Evolutionary conservation across 352 stramenopile species (phyloP), one percentile per base, ranked within the genome.

Genomic region (Globisporangium takayamanum): DNA sequence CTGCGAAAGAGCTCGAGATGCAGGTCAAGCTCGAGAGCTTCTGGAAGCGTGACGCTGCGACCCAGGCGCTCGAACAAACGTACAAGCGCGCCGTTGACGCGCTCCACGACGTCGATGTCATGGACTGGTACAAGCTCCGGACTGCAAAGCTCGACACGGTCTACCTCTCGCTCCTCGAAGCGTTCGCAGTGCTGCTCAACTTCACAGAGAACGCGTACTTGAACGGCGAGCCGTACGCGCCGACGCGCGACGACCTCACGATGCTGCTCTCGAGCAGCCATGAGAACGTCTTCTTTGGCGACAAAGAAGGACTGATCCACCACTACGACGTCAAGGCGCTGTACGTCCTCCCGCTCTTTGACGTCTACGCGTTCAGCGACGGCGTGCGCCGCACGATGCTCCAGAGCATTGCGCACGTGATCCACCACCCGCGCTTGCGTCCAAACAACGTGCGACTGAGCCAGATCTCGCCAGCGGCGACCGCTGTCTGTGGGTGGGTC

Each of bases 21-120:
- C 84, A 93, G 66, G 53, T 89, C 53, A 89, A 89, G 67, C 68
- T 93, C 11, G 84, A 93, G 56, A 63, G 59, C 11, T 93, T 92
- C 57, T 92, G 84, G 84, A 88, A 87, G 33, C 68, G 74, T 26
- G 77, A 89, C 55, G 53, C 57, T 12, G 14, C 28, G 12, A 60
- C 64, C 14, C 65, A 82, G 42, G 55, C 71, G 12, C 72, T 85
- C 8, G 80, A 93, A 50, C 42, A 53, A 4, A 68, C 78, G 52
- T 92, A 93, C 66, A 87, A 88, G 44, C 64, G 70, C 30, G 76
- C 84, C 0, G 84, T 93, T 1, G 67, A 84, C 5, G 56, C 53
- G 11, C 63, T 92, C 33, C 74, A 80, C 25, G 61, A 50, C 5
- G 64, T 88, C 25, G 68, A 84, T 0, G 42, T 73, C 30, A 86